Percentiles rank a stretch among this genome's conserved stretches.
Evolutionary conservation across 2,329 filamentous ascomycete species (phyloP).

Genomic region (Fusarium liriodendri): DNA sequence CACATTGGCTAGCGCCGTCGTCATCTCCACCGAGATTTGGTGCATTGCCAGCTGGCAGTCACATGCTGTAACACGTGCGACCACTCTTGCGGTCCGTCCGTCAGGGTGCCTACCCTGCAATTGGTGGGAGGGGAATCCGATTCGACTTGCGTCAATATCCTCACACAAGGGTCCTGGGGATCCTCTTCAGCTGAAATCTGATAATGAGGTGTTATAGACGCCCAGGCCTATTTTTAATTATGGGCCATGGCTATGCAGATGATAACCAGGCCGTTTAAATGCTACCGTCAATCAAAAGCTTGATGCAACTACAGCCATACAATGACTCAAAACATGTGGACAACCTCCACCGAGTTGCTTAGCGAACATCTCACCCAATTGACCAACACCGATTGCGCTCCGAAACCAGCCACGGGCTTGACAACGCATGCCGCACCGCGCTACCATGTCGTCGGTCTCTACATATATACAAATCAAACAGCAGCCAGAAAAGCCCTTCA

Average conservation of each 20-base stretch:
- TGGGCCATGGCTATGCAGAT: neutral
- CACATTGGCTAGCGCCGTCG: slow-evolving; percentile 39
- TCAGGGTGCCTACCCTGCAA: slow-evolving; percentile 29
- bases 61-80: slow-evolving; percentile 42
- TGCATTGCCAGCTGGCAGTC: slow-evolving; percentile 46
- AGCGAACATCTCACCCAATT: slow-evolving; percentile 1
- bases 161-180: neutral
- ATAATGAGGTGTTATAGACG: neutral
- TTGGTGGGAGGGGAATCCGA: neutral
- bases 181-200: neutral
- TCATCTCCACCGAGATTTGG: slow-evolving; percentile 34
- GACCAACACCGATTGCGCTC: neutral
- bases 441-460: neutral
- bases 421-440: neutral
- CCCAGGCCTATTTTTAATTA: neutral
- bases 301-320: neutral
- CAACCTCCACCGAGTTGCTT: neutral
- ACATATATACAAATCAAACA: neutral
- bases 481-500: slow-evolving; percentile 27
- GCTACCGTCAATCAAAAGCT: neutral
- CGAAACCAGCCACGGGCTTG: neutral
- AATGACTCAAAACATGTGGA: neutral
- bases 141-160: neutral
- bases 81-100: neutral
- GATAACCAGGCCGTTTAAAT: neutral